A percentile compares a stretch with the other conserved stretches of the same genome.
These are phyloP conservation scores for Boechera retrofracta DNA, from an alignment of 345 rosid genomes.

Conservation along the genomic window DNA sequence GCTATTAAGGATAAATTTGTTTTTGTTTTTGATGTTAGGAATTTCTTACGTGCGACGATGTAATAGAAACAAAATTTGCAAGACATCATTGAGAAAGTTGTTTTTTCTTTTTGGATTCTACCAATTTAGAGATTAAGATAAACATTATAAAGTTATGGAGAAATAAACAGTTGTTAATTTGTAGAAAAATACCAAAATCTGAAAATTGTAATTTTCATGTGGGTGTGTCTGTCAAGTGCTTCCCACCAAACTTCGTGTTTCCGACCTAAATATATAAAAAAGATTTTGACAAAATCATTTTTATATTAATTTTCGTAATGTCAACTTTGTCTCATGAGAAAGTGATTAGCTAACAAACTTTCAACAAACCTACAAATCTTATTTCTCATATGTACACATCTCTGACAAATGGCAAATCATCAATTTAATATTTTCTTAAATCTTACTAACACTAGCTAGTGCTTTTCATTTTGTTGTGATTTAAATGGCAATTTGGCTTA, in stretches of 20 bases:
- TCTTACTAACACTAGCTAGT: neutral
- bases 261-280: constrained; percentile 18
- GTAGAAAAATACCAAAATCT: constrained; percentile 1
- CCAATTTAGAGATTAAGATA: neutral
- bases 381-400: constrained; percentile 32
- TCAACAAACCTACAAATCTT: constrained; percentile 39
- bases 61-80: neutral
- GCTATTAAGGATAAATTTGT: neutral
- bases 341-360: constrained; percentile 46
- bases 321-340: constrained; percentile 40
- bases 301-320: constrained; percentile 15
- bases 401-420: constrained; percentile 23
- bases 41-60: neutral
- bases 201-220: constrained; percentile 14
- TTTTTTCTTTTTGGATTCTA: neutral
- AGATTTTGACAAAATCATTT: constrained; percentile 33
- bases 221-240: neutral
- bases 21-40: neutral
- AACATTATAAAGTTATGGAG: constrained; percentile 1
- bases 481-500: neutral
- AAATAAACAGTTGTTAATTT: neutral
- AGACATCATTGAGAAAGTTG: neutral
- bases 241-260: constrained; percentile 41
- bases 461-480: neutral
- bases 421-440: neutral